A percentile compares a stretch with the other conserved stretches of the same genome.
Evolutionary conservation across 163 green algal genomes (phyloP).

Genomic region (Volvox carteri): DNA sequence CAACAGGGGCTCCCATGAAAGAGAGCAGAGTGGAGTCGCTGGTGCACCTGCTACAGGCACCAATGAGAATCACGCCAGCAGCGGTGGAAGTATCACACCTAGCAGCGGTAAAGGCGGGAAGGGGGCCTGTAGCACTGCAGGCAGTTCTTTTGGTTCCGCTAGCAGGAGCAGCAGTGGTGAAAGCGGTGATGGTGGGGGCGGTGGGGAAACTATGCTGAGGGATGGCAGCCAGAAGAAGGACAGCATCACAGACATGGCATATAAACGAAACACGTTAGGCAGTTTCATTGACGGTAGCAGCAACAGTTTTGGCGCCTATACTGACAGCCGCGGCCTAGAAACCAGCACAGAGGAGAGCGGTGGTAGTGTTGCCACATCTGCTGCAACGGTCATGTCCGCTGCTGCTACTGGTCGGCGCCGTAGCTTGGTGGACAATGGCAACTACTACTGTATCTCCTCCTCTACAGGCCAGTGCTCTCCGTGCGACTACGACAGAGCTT

Average conservation of each 20-base stretch:
- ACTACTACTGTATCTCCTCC: slow-evolving; percentile 8
- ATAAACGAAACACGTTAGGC: too few relatives aligned
- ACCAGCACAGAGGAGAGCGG: too few relatives aligned
- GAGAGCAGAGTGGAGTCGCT: neutral
- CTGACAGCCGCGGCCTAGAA: neutral
- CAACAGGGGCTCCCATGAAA: neutral
- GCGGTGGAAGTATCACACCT: neutral
- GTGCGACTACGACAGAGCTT: neutral
- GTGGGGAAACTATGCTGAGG: too few relatives aligned
- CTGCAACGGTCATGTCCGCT: neutral
- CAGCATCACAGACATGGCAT: too few relatives aligned
- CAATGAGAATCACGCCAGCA: neutral
- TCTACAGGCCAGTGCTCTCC: neutral
- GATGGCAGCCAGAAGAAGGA: too few relatives aligned
- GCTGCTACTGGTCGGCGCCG: neutral
- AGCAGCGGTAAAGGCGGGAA: neutral
- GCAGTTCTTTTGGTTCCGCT: neutral
- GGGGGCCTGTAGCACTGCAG: neutral
- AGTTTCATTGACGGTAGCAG: neutral
- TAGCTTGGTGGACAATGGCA: neutral
- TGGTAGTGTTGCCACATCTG: neutral
- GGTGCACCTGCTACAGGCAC: neutral
- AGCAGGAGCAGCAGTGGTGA: neutral
- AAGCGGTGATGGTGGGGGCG: neutral
- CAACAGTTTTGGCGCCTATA: neutral